Conservation (phyloP, 176 grass and related monocot genomes). For the Lolium multiflorum region DNA sequence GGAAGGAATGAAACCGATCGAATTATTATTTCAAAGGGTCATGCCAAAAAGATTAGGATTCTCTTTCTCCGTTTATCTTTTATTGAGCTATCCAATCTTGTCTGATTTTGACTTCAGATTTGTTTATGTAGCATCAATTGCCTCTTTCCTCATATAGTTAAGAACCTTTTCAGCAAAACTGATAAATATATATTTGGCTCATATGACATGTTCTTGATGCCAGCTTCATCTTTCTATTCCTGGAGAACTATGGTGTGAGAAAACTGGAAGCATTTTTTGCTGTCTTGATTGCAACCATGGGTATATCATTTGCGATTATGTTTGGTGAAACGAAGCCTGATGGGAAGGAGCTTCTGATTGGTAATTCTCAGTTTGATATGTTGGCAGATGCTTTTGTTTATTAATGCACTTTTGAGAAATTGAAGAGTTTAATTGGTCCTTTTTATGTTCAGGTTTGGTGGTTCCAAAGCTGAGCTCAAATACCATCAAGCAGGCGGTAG, state of each 20-base stretch:
- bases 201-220: conserved; percentile 46
- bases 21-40: conserved; percentile 11
- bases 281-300: conserved; percentile 84
- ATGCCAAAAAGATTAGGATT: conserved; percentile 32
- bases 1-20: conserved; percentile 21
- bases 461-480: conserved; percentile 80
- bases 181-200: conserved; percentile 34
- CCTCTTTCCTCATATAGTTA: background rate
- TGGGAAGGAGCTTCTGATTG: conserved; percentile 88
- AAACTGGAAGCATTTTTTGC: conserved; percentile 98
- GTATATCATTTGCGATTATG: conserved; percentile 84
- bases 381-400: conserved; percentile 1
- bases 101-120: conserved; percentile 29
- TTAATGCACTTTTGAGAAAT: conserved; percentile 20
- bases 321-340: conserved; percentile 91
- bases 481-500: conserved; percentile 86
- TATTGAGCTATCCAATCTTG: conserved; percentile 23
- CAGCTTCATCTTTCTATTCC: conserved; percentile 97
- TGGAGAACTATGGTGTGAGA: conserved; percentile 96
- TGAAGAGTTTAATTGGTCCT: conserved; percentile 36
- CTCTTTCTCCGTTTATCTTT: conserved; percentile 10
- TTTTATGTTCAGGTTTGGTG: conserved; percentile 64
- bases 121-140: background rate
- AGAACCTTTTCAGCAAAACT: conserved; percentile 10
- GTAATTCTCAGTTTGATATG: conserved; percentile 46